Evolutionary conservation across 805 yeast genomes (phyloP).

Genomic region (Millerozyma acaciae): DNA sequence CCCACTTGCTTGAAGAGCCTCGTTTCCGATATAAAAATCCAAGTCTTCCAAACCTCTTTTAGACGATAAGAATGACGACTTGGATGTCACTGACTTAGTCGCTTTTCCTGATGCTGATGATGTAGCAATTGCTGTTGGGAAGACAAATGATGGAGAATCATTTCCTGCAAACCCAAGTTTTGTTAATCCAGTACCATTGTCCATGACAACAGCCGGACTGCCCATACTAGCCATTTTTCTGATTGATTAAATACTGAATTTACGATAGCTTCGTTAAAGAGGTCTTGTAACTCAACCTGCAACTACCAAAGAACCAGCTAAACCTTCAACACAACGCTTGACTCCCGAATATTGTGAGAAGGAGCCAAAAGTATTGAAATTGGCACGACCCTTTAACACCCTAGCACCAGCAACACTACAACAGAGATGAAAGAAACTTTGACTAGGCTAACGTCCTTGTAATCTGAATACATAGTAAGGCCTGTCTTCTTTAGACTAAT

Average conservation of each 20-base stretch:
- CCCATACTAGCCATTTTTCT: slow-evolving; percentile 57
- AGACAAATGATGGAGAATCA: slow-evolving; percentile 94
- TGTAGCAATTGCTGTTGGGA: slow-evolving; percentile 95
- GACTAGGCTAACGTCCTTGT: no score
- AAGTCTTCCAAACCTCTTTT: slow-evolving; percentile 91
- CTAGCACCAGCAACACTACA: no score
- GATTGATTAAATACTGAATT: no score
- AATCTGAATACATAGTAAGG: no score
- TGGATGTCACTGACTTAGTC: slow-evolving; percentile 42
- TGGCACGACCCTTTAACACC: no score
- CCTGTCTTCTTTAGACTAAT: no score
- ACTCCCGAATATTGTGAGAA: no score
- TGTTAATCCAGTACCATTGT: slow-evolving; percentile 97
- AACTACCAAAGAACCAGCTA: no score
- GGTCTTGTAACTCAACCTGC: no score
- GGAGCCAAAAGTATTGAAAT: no score
- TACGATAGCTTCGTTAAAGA: no score
- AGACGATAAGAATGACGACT: slow-evolving; percentile 50
- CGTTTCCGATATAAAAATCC: slow-evolving; percentile 94
- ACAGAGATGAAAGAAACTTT: no score
- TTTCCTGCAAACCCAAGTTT: slow-evolving; percentile 98
- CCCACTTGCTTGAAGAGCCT: slow-evolving; percentile 86
- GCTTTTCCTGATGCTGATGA: slow-evolving; percentile 45
- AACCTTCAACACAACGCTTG: background rate
- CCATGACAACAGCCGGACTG: slow-evolving; percentile 95